Conservation (phyloP, 345 rosid species). For the Luvunga scandens region DNA sequence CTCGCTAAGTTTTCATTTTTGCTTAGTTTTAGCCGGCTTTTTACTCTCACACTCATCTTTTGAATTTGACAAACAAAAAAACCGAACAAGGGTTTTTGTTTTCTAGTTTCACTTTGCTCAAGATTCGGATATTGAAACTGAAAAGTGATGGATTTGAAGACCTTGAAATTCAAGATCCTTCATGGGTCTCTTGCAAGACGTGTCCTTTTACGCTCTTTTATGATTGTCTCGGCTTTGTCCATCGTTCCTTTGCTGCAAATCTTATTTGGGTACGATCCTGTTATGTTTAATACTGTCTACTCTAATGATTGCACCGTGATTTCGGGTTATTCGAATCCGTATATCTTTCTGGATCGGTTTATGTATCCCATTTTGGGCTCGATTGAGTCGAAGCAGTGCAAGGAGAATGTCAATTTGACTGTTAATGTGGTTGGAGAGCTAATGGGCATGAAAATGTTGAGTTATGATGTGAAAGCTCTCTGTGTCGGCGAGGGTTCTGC, state of each 20-base stretch:
- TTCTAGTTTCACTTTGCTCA: not conserved
- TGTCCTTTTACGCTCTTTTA: conserved; percentile 55
- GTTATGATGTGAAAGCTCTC: conserved; percentile 52
- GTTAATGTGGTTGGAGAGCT: conserved; percentile 54
- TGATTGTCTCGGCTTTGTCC: conserved; percentile 50
- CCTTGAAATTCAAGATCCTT: conserved; percentile 39
- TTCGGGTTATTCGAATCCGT: conserved; percentile 30
- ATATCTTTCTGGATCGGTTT: conserved; percentile 30
- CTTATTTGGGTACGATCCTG: conserved; percentile 38
- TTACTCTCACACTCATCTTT: conserved; percentile 25
- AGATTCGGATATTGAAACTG: not conserved
- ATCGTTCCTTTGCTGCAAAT: conserved; percentile 52
- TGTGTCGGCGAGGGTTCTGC: conserved; percentile 73
- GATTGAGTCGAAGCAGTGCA: conserved; percentile 38
- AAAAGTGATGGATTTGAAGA: conserved; percentile 48
- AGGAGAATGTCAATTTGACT: conserved; percentile 49
- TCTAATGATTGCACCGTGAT: conserved; percentile 40
- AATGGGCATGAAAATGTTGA: conserved; percentile 43
- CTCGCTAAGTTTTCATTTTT: conserved; percentile 48
- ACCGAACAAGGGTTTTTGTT: not conserved
- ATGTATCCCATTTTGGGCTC: conserved; percentile 50
- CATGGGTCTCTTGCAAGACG: conserved; percentile 56
- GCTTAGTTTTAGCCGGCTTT: conserved; percentile 31
- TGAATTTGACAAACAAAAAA: not conserved
- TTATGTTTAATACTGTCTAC: conserved; percentile 24